A percentile compares a stretch with the other conserved stretches of the same genome.
phyloP scores from a whole-genome alignment of 352 stramenopile genomes.

The Pythium rishiriense region DNA sequence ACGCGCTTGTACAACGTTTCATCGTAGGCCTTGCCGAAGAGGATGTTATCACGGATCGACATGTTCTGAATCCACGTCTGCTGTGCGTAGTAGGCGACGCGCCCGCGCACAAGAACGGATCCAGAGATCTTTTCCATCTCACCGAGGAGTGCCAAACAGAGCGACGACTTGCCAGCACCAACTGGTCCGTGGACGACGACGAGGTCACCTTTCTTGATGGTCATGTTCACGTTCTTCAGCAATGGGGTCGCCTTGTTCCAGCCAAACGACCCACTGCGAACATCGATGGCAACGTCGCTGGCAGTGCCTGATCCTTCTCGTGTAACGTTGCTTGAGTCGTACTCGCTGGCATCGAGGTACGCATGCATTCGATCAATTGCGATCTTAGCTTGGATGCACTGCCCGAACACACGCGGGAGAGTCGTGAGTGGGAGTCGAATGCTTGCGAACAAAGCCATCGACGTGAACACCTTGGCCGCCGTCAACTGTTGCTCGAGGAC shows the following conservation, averaged over 20 bases:
- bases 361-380: constrained; percentile 35
- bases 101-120: constrained; percentile 39
- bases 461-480: constrained; percentile 40
- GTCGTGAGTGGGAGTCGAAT: constrained; percentile 17
- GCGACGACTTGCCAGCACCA: constrained; percentile 57
- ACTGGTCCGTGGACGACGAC: constrained; percentile 52
- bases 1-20: constrained; percentile 40
- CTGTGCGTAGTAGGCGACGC: constrained; percentile 77
- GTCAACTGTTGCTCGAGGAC: constrained; percentile 40
- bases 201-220: constrained; percentile 45
- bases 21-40: constrained; percentile 82
- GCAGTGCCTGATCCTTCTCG: constrained; percentile 14
- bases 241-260: constrained; percentile 31
- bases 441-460: constrained; percentile 22
- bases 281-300: constrained; percentile 27
- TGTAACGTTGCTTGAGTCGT: constrained; percentile 24
- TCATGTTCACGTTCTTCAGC: constrained; percentile 42
- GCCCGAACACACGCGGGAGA: constrained; percentile 34
- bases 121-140: constrained; percentile 85
- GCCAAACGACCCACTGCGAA: constrained; percentile 37
- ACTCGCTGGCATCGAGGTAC: constrained; percentile 38
- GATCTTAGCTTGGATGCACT: constrained; percentile 43
- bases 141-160: constrained; percentile 52
- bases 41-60: constrained; percentile 72
- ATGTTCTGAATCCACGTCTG: constrained; percentile 84